A percentile compares a stretch with the other conserved stretches of the same genome.
phyloP scores from a whole-genome alignment of 139 green algal genomes.

The Chlamydomonas sphaeroides region DNA sequence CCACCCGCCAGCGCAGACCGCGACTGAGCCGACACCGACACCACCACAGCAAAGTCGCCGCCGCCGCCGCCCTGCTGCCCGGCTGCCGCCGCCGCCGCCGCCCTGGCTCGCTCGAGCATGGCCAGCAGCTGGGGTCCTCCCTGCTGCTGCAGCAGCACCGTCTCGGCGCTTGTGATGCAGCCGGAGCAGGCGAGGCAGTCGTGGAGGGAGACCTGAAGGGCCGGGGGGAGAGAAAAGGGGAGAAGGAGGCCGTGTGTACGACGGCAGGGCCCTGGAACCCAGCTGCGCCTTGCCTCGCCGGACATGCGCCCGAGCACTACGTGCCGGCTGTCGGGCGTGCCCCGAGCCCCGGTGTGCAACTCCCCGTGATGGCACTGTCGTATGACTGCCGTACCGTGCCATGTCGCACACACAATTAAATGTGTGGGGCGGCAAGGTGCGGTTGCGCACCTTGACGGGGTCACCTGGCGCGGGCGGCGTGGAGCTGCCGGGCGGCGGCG shows the following conservation, averaged over 20 bases:
- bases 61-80: not conserved
- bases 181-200: constrained; percentile 97
- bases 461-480: not conserved
- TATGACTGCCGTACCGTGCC: too few relatives aligned
- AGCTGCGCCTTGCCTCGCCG: too few relatives aligned
- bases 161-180: constrained; percentile 97
- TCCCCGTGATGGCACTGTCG: too few relatives aligned
- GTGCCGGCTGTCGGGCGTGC: too few relatives aligned
- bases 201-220: constrained; percentile 92
- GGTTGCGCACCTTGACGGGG: constrained; percentile 21
- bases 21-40: constrained; percentile 89
- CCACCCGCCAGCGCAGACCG: constrained; percentile 77
- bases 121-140: constrained; percentile 79
- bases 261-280: too few relatives aligned
- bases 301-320: too few relatives aligned
- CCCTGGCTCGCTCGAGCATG: constrained; percentile 54
- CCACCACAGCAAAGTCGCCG: constrained; percentile 68
- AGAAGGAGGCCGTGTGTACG: too few relatives aligned
- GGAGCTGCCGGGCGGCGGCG: not conserved
- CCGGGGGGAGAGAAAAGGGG: not conserved
- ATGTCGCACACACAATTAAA: too few relatives aligned
- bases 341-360: too few relatives aligned
- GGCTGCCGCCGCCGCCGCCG: too few relatives aligned
- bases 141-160: constrained; percentile 95
- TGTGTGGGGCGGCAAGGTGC: too few relatives aligned